Conservation (phyloP, 2,329 filamentous ascomycete species). For the Sarocladiaceae sp. region DNA sequence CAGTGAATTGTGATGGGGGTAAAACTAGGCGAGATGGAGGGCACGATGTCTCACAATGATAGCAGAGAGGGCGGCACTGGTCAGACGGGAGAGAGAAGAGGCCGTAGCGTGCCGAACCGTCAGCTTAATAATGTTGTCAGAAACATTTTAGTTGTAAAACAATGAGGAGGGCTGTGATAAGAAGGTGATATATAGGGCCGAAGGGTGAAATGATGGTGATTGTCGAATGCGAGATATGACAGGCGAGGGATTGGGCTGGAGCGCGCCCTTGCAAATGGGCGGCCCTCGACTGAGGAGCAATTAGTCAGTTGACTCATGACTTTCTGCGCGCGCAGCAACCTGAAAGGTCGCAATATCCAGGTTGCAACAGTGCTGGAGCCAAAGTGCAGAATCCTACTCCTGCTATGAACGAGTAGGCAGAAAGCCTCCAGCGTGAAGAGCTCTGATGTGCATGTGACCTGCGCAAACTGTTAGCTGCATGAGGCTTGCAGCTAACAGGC, state of each 20-base stretch:
- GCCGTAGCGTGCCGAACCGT: constrained; percentile 5
- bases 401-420: not conserved
- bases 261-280: no score
- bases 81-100: constrained; percentile 5
- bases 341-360: not conserved
- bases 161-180: not conserved
- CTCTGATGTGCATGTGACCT: constrained; percentile 10
- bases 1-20: not conserved
- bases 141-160: not conserved
- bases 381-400: not conserved
- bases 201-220: not conserved
- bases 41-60: constrained; percentile 4
- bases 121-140: not conserved
- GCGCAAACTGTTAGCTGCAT: constrained; percentile 9
- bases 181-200: not conserved
- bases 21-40: constrained; percentile 3
- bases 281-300: not conserved
- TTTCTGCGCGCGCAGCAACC: no score
- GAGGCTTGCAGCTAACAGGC: constrained; percentile 8
- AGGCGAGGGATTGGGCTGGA: not conserved
- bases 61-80: not conserved
- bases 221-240: constrained; percentile 2
- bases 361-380: not conserved
- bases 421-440: not conserved
- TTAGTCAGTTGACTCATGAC: not conserved